Percentiles rank a stretch among this genome's conserved stretches.
phyloP scores from a whole-genome alignment of 2,329 filamentous ascomycete genomes.

The Diaporthe helianthi region DNA sequence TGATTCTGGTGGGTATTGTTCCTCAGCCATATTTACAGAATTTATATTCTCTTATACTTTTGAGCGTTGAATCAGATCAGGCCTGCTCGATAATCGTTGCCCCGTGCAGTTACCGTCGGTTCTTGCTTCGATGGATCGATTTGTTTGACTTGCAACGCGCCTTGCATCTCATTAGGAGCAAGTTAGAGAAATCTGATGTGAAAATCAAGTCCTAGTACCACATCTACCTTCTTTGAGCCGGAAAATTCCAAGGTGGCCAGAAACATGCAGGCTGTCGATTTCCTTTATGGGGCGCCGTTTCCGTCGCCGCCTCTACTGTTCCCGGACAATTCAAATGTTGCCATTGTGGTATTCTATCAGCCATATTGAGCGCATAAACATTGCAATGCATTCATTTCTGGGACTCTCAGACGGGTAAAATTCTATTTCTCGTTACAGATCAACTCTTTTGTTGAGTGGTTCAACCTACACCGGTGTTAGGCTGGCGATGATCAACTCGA shows the following conservation, averaged over 20 bases:
- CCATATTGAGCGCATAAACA: neutral
- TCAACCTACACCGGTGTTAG: too few relatives aligned
- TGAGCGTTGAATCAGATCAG: neutral
- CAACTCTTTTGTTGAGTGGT: too few relatives aligned
- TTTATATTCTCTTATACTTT: fast-evolving
- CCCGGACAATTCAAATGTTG: neutral
- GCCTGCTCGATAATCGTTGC: too few relatives aligned
- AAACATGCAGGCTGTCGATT: too few relatives aligned
- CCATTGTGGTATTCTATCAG: neutral
- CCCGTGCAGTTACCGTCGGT: neutral
- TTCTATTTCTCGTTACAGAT: neutral
- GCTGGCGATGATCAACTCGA: too few relatives aligned
- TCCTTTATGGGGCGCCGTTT: constrained; percentile 6
- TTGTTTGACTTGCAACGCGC: too few relatives aligned
- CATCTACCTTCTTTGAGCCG: neutral
- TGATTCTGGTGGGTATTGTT: too few relatives aligned
- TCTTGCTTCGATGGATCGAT: too few relatives aligned
- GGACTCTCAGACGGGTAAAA: neutral
- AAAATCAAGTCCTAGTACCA: neutral
- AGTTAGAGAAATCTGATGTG: neutral
- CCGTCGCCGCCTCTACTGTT: neutral
- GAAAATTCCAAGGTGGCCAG: neutral
- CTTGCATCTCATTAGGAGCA: neutral
- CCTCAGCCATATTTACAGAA: neutral
- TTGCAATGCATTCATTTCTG: neutral